A percentile compares a stretch with the other conserved stretches of the same genome.
phyloP scores from a whole-genome alignment of 192 early-diverging fungal species.

The Backusella psychrophila region DNA sequence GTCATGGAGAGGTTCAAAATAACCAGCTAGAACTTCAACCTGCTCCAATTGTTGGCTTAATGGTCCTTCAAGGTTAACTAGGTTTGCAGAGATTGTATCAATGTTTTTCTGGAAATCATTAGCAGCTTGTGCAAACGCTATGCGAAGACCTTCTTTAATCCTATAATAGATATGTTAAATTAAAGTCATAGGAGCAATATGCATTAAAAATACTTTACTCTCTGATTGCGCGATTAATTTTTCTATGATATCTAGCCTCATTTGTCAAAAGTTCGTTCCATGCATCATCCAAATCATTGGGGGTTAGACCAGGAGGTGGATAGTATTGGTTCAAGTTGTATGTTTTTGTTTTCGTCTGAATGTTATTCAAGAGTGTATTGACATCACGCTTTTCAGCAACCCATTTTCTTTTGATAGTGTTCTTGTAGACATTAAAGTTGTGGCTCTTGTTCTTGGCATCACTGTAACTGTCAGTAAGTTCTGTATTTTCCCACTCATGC shows the following conservation, averaged over 20 bases:
- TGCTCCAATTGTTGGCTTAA: slow-evolving; percentile 56
- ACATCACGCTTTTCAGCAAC: slow-evolving; percentile 89
- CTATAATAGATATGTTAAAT: slow-evolving; percentile 30
- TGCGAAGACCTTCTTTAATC: slow-evolving; percentile 78
- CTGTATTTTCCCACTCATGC: slow-evolving; percentile 61
- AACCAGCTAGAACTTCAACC: slow-evolving; percentile 57
- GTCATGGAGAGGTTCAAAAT: slow-evolving; percentile 49
- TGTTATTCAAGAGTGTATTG: slow-evolving; percentile 90
- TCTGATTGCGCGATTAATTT: slow-evolving; percentile 83
- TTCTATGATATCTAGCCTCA: slow-evolving; percentile 78
- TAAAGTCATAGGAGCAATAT: neutral
- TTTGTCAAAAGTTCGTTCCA: slow-evolving; percentile 74
- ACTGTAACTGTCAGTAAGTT: slow-evolving; percentile 66
- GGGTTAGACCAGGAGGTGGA: slow-evolving; percentile 72
- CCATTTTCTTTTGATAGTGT: slow-evolving; percentile 77
- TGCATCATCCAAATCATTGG: slow-evolving; percentile 70
- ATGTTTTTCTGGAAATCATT: slow-evolving; percentile 76
- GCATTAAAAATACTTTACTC: slow-evolving; percentile 47
- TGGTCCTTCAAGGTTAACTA: slow-evolving; percentile 76
- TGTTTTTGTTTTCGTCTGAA: slow-evolving; percentile 95
- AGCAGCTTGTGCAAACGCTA: slow-evolving; percentile 80
- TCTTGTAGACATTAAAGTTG: slow-evolving; percentile 87
- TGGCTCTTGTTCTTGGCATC: slow-evolving; percentile 71
- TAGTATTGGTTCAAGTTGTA: slow-evolving; percentile 86
- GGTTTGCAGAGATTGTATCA: slow-evolving; percentile 63